Conservation (phyloP, 306 rosid genomes). For the Pyrus betulifolia region DNA sequence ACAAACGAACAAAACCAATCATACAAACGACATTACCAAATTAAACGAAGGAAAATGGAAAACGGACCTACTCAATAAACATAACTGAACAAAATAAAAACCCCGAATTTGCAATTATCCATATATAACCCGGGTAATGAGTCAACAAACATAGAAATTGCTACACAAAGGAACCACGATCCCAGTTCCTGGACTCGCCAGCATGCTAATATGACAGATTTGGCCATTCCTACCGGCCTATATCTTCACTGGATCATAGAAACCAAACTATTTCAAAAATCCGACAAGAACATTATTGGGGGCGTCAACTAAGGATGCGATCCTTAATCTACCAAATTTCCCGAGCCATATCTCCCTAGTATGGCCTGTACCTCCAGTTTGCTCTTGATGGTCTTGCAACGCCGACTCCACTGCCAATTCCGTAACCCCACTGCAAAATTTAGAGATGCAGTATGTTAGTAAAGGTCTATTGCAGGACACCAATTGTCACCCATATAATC, state of each 20-base stretch:
- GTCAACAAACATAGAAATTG: neutral
- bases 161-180: conserved; percentile 6
- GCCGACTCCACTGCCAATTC: conserved; percentile 62
- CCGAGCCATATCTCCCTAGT: conserved; percentile 25
- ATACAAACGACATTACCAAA: no score
- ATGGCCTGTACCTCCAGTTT: conserved; percentile 97
- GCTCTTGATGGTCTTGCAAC: conserved; percentile 77
- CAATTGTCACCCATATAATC: neutral
- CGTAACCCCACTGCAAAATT: conserved; percentile 85
- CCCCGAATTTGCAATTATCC: neutral
- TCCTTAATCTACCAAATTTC: neutral
- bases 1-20: no score
- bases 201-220: neutral
- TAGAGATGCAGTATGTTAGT: neutral
- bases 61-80: neutral
- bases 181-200: neutral
- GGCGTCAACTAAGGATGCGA: neutral
- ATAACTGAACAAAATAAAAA: neutral
- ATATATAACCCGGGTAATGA: neutral
- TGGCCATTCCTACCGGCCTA: neutral
- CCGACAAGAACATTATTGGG: neutral
- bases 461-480: neutral
- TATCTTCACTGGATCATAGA: neutral
- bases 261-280: neutral
- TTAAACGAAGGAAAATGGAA: neutral